These are phyloP conservation scores for Schizosaccharomyces cryophilus DNA, from an alignment of 805 yeast genomes.

Conservation along the genomic window DNA sequence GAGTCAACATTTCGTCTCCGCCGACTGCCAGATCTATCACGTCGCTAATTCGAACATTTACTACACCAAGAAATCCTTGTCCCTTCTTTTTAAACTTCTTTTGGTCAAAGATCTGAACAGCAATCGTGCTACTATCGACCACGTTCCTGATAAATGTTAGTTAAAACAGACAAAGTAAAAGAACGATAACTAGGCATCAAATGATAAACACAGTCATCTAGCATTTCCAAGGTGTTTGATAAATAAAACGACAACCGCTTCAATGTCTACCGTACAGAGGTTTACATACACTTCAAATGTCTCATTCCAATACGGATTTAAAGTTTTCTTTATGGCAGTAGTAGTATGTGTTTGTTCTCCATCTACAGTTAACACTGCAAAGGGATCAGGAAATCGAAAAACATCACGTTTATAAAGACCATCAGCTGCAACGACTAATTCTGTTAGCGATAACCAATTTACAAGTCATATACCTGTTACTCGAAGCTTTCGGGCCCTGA, in stretches of 20 bases:
- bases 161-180: neutral
- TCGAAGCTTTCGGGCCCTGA: neutral
- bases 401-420: constrained; percentile 87
- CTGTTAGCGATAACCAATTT: neutral
- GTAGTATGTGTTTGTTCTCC: constrained; percentile 92
- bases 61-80: constrained; percentile 93
- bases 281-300: constrained; percentile 39
- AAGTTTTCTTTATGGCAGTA: constrained; percentile 72
- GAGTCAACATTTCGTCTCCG: constrained; percentile 51
- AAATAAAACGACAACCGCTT: neutral
- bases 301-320: constrained; percentile 97
- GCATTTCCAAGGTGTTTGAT: neutral
- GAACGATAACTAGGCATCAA: neutral
- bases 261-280: neutral
- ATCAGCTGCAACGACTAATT: constrained; percentile 66
- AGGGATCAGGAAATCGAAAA: constrained; percentile 89
- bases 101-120: constrained; percentile 39
- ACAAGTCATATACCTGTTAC: neutral
- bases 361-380: constrained; percentile 91
- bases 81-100: constrained; percentile 62
- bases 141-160: constrained; percentile 18
- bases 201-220: neutral
- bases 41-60: constrained; percentile 48
- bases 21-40: neutral
- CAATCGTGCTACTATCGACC: constrained; percentile 58